These are phyloP conservation scores for Petrea volubilis DNA, from an alignment of 257 asterid genomes.

Conservation along the genomic window DNA sequence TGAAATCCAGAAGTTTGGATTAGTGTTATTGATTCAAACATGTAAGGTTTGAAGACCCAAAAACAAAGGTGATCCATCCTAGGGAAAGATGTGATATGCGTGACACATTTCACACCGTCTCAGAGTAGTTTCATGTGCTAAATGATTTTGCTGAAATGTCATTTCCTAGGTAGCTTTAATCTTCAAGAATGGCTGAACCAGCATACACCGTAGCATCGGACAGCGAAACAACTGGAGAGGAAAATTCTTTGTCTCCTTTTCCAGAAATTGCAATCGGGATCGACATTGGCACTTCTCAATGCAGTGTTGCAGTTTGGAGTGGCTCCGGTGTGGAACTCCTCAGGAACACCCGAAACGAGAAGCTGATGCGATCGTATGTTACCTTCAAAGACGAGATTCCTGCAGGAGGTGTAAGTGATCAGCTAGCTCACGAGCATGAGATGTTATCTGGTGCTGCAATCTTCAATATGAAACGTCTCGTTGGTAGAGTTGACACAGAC, in stretches of 20 bases:
- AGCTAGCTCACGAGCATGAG: constrained; percentile 67
- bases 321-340: constrained; percentile 74
- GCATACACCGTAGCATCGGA: constrained; percentile 88
- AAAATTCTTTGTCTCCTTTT: constrained; percentile 45
- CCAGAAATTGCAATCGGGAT: constrained; percentile 77
- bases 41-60: background rate
- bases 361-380: constrained; percentile 61
- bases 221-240: constrained; percentile 79
- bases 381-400: constrained; percentile 73
- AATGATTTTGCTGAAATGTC: background rate
- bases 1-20: background rate
- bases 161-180: constrained; percentile 5
- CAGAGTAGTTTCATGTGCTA: background rate
- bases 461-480: constrained; percentile 77
- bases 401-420: constrained; percentile 69
- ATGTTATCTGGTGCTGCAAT: constrained; percentile 77
- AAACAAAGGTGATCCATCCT: background rate
- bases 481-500: constrained; percentile 85
- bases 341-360: constrained; percentile 67
- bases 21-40: background rate
- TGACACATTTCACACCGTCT: background rate
- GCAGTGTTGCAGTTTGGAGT: constrained; percentile 80
- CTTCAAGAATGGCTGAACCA: constrained; percentile 68
- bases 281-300: constrained; percentile 90
- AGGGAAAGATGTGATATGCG: background rate